phyloP scores from a whole-genome alignment of 2,329 filamentous ascomycete genomes.

The Ophiostoma novo-ulmi region DNA sequence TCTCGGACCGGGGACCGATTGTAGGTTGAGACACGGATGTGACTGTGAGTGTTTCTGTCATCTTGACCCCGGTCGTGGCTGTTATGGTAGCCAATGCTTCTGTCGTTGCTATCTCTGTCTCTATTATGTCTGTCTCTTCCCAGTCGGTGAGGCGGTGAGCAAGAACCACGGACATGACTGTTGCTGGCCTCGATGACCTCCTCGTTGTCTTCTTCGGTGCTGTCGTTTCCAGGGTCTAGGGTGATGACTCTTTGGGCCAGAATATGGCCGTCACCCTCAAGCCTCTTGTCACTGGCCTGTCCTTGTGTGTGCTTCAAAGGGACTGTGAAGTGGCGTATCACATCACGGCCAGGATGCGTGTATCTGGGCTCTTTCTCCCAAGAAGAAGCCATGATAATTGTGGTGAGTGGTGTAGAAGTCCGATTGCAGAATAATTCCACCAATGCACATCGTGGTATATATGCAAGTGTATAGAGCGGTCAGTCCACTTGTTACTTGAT shows the following conservation, averaged over 20 bases:
- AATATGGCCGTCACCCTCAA: not conserved
- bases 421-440: not conserved
- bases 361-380: not conserved
- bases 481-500: not conserved
- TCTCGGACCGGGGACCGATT: not conserved
- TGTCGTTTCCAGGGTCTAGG: not conserved
- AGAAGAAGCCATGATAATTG: not conserved
- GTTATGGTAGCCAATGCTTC: not conserved
- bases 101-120: not conserved
- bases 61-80: not conserved
- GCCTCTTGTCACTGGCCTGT: not conserved
- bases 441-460: not conserved
- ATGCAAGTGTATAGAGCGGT: not conserved
- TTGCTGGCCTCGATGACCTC: not conserved
- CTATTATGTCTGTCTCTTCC: not conserved
- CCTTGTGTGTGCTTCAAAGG: not conserved
- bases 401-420: not conserved
- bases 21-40: not conserved
- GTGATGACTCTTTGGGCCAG: not conserved
- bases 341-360: not conserved
- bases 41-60: not conserved
- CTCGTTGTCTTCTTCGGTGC: slow-evolving; percentile 1
- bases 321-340: not conserved
- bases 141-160: not conserved
- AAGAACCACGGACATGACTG: not conserved